These are phyloP conservation scores for Leccinum rimulosum DNA, from an alignment of 768 basidiomycete genomes.

Conservation along the genomic window DNA sequence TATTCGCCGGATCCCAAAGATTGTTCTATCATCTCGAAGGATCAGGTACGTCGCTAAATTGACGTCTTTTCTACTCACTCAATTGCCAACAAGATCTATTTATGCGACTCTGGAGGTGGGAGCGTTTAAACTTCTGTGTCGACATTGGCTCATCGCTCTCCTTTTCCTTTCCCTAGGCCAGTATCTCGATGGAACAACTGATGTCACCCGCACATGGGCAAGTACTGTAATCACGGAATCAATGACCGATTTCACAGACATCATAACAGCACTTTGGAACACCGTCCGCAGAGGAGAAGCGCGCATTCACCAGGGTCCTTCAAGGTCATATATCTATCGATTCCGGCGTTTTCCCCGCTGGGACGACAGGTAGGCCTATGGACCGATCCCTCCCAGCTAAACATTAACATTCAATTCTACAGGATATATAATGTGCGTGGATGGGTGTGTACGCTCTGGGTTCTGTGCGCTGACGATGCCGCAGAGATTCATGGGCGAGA, in stretches of 20 bases:
- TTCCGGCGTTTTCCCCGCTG: conserved; percentile 74
- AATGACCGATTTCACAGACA: background rate
- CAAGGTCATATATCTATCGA: conserved; percentile 93
- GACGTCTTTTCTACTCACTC: conserved; percentile 32
- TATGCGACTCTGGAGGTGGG: conserved; percentile 85
- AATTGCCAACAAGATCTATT: conserved; percentile 51
- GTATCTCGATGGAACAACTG: conserved; percentile 92
- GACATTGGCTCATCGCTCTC: background rate
- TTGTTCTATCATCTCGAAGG: conserved; percentile 71
- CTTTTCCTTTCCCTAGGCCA: conserved; percentile 47
- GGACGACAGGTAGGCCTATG: conserved; percentile 59
- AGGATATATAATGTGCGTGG: conserved; percentile 57
- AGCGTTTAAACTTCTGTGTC: background rate
- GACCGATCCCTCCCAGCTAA: background rate
- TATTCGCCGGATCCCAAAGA: conserved; percentile 77
- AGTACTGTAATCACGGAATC: conserved; percentile 17
- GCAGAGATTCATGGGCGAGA: conserved; percentile 79
- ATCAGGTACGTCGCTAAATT: conserved; percentile 47
- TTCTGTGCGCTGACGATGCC: conserved; percentile 1
- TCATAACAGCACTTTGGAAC: conserved; percentile 76
- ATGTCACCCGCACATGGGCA: conserved; percentile 88
- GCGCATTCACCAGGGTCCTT: conserved; percentile 87
- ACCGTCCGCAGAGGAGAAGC: conserved; percentile 77
- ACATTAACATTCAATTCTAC: background rate
- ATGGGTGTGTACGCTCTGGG: background rate